These are phyloP conservation scores for Calonectria multiphialidica DNA, from an alignment of 2,329 filamentous ascomycete species.

Conservation along the genomic window DNA sequence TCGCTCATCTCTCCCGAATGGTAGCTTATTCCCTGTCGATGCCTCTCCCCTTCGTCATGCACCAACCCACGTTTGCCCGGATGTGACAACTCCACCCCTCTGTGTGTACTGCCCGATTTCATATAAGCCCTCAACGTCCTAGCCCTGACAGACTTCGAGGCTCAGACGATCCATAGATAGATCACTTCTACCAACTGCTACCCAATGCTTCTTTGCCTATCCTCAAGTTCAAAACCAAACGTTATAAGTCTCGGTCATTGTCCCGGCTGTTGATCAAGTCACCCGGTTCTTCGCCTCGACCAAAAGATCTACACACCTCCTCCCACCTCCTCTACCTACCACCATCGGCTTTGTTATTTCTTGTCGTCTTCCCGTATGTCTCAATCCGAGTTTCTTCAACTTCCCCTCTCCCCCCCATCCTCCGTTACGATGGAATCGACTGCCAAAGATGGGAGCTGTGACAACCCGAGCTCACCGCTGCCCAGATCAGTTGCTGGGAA, in stretches of 20 bases:
- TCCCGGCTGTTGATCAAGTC: slow-evolving; percentile 30
- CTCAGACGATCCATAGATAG: slow-evolving; percentile 48
- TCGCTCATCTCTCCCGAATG: slow-evolving; percentile 41
- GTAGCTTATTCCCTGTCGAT: slow-evolving; percentile 43
- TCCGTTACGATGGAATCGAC: slow-evolving; percentile 46
- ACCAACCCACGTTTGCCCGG: slow-evolving; percentile 30
- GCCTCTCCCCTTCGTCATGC: slow-evolving; percentile 46
- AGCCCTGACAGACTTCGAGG: slow-evolving; percentile 45
- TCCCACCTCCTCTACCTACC: slow-evolving; percentile 30
- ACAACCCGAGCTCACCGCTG: slow-evolving; percentile 43
- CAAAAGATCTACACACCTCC: slow-evolving; percentile 20
- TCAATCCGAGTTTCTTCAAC: slow-evolving; percentile 44
- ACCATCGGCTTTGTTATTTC: slow-evolving; percentile 32
- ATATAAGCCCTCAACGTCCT: slow-evolving; percentile 47
- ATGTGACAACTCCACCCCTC: slow-evolving; percentile 33
- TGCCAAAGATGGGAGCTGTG: slow-evolving; percentile 42
- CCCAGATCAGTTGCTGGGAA: slow-evolving; percentile 41
- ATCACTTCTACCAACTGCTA: slow-evolving; percentile 39
- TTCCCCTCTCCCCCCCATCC: slow-evolving; percentile 44
- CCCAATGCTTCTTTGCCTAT: slow-evolving; percentile 38
- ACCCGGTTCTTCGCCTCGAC: slow-evolving; percentile 33
- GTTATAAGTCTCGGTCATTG: slow-evolving; percentile 37
- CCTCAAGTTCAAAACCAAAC: slow-evolving; percentile 35
- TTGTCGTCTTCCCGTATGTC: slow-evolving; percentile 44
- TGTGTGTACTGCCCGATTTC: slow-evolving; percentile 43